phyloP scores from a whole-genome alignment of 2,329 filamentous ascomycete genomes.

The Ascochyta viciae-villosae region DNA sequence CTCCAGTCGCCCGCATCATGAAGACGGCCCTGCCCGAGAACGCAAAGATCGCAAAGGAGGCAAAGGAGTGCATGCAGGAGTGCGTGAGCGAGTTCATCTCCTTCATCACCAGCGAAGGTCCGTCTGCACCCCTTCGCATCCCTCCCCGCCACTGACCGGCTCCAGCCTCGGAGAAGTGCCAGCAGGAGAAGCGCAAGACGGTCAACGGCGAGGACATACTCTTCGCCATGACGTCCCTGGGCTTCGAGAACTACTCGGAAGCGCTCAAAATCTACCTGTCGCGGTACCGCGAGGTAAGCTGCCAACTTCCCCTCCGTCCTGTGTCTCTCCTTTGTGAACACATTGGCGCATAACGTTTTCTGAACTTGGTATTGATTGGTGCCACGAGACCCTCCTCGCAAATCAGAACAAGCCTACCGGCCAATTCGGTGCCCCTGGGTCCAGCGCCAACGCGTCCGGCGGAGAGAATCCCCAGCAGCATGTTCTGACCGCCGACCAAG shows the following conservation, averaged over 20 bases:
- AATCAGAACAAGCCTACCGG: slow-evolving; percentile 65
- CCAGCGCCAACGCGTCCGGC: slow-evolving; percentile 44
- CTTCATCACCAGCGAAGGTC: slow-evolving; percentile 99
- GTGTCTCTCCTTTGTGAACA: slow-evolving; percentile 46
- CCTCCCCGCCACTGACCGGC: slow-evolving; percentile 23
- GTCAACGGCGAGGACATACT: slow-evolving; percentile 99
- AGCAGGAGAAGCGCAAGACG: slow-evolving; percentile 99
- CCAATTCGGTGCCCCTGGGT: slow-evolving; percentile 45
- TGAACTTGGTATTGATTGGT: slow-evolving; percentile 60
- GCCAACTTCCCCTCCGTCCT: slow-evolving; percentile 37
- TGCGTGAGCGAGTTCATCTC: slow-evolving; percentile 99
- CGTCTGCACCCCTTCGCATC: slow-evolving; percentile 45
- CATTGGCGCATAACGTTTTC: slow-evolving; percentile 53
- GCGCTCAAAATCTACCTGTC: slow-evolving; percentile 97
- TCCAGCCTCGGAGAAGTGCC: slow-evolving; percentile 95
- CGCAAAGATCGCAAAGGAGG: slow-evolving; percentile 98
- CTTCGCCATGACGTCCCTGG: slow-evolving; percentile 98
- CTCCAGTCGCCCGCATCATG: slow-evolving; percentile 98
- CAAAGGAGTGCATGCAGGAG: slow-evolving; percentile 99
- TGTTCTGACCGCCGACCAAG: slow-evolving; percentile 53
- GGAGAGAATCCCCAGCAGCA: slow-evolving; percentile 51
- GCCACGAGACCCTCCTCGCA: slow-evolving; percentile 78
- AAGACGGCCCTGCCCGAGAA: slow-evolving; percentile 97
- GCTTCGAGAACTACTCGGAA: slow-evolving; percentile 98
- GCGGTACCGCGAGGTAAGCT: slow-evolving; percentile 94